Evolutionary conservation across 192 early-diverging fungal species (phyloP), one percentile per base, ranked within the genome.

Genomic region (Podila minutissima): DNA sequence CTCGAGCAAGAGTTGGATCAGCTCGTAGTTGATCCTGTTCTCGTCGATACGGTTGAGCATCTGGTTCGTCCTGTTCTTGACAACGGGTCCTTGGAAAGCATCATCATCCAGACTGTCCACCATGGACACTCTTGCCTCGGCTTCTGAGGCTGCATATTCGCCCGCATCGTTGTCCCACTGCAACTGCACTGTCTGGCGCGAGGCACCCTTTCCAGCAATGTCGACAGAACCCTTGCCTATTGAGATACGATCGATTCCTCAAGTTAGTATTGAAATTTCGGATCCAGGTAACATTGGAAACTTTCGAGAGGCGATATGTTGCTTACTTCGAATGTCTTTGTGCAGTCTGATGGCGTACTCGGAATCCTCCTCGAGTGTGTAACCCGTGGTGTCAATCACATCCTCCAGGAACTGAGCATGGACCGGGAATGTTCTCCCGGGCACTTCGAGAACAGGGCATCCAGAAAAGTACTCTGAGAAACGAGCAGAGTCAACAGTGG

Each of bases 381-480:
- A 94, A 12, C 84, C 87, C 28, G 86, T 90, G 20, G 68, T 64
- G 48, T 93, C 88, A 20, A 93, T 64, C 11, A 90, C 85, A 70
- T 95, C 93, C 74, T 95, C 94, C 74, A 95, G 63, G 55, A 84
- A 92, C 37, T 91, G 77, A 57, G 91, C 90, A 17, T 88, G 72
- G 0, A 95, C 94, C 5, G 94, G 92, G 66, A 90, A 92, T 12
- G 93, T 92, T 58, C 90, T 88, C 4, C 94, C 94, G 31, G 94
- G 93, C 35, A 95, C 91, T 26, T 87, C 86, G 26, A 95, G 84
- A 2, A 87, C 74, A 38, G 91, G 93, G 15, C 87, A 86, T 41
- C 65, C 82, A 29, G 33, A 88, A 88, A 84, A 94, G 87, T 87
- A 95, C 63, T 38, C 24, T 20, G 83, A 93, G 24, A 89, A 94